These are phyloP conservation scores for Podosphaera leucotricha DNA, from an alignment of 2,329 filamentous ascomycete species.

Conservation along the genomic window DNA sequence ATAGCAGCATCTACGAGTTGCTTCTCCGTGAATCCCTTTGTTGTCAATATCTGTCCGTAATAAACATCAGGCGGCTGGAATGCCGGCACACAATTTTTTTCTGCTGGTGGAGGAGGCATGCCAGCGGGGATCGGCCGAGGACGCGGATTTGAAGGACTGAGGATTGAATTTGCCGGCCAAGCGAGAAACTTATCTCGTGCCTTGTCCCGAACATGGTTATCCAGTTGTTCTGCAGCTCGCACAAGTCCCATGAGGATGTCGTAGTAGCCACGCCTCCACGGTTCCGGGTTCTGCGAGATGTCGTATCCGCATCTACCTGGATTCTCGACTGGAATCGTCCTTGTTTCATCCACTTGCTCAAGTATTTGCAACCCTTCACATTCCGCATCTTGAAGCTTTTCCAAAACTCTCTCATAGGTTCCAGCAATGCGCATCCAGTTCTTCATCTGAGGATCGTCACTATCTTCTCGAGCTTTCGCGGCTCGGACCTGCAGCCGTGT, in stretches of 20 bases:
- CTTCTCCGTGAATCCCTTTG: constrained; percentile 51
- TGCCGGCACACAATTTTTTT: constrained; percentile 50
- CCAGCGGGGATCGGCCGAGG: constrained; percentile 49
- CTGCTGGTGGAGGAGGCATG: constrained; percentile 36
- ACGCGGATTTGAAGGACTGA: constrained; percentile 63
- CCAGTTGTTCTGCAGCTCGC: constrained; percentile 54
- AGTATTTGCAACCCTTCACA: constrained; percentile 43
- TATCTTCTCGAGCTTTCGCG: constrained; percentile 16
- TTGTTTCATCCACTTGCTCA: constrained; percentile 22
- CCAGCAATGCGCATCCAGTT: constrained; percentile 47
- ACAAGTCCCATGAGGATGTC: constrained; percentile 59
- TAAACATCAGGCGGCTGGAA: constrained; percentile 49
- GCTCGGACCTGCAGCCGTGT: constrained; percentile 45
- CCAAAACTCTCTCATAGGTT: constrained; percentile 33
- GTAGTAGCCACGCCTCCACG: constrained; percentile 72
- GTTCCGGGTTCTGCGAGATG: constrained; percentile 39
- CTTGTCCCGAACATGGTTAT: constrained; percentile 52
- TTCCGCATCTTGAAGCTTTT: constrained; percentile 42
- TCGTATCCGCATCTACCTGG: constrained; percentile 23
- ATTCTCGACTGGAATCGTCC: constrained; percentile 28
- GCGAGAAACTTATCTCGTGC: constrained; percentile 30
- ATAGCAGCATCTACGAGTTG: constrained; percentile 66
- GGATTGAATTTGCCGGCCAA: constrained; percentile 49
- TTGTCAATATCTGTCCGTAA: constrained; percentile 65
- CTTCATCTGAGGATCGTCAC: constrained; percentile 6